phyloP scores from a whole-genome alignment of 495 filamentous ascomycete species.

The Trichoderma asperelloides region DNA sequence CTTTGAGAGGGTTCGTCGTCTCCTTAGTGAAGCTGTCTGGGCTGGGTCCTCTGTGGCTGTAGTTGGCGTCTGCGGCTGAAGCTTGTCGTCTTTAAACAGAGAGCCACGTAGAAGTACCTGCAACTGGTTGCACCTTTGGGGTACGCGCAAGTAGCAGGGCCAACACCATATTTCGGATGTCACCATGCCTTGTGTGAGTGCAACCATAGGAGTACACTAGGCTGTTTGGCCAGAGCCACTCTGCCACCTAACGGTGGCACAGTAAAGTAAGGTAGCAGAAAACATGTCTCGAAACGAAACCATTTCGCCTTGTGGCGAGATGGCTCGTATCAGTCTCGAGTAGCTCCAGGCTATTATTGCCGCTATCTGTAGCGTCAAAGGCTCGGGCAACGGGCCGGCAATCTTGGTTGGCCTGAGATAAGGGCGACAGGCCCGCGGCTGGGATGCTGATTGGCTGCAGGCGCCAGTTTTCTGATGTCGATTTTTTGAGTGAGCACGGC shows the following conservation, averaged over 20 bases:
- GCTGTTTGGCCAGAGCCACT: not conserved
- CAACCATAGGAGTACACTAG: not conserved
- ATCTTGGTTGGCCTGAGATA: slow-evolving; percentile 25
- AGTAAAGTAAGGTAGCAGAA: not conserved
- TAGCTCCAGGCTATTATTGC: slow-evolving; percentile 2
- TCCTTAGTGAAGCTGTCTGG: not conserved
- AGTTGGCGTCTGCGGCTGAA: not conserved
- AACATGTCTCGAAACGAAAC: not conserved
- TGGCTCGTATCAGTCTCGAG: slow-evolving; percentile 12
- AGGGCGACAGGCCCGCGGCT: slow-evolving; percentile 12
- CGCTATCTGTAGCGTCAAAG: slow-evolving; percentile 6
- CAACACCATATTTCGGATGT: slow-evolving; percentile 6
- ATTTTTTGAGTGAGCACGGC: slow-evolving; percentile 29
- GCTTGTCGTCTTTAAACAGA: not conserved
- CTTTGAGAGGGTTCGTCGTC: not conserved
- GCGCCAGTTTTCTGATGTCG: slow-evolving; percentile 29
- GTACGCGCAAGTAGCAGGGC: not conserved
- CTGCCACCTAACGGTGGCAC: too few species aligned
- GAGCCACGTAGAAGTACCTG: not conserved
- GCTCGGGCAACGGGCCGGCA: slow-evolving; percentile 10
- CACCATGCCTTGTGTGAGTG: slow-evolving; percentile 1
- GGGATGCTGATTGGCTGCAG: slow-evolving; percentile 27
- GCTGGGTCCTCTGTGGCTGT: not conserved
- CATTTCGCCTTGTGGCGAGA: not conserved
- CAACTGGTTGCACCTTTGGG: not conserved